Evolutionary conservation across 2,329 filamentous ascomycete genomes (phyloP).

Genomic region (Graphilbum fragrans): DNA sequence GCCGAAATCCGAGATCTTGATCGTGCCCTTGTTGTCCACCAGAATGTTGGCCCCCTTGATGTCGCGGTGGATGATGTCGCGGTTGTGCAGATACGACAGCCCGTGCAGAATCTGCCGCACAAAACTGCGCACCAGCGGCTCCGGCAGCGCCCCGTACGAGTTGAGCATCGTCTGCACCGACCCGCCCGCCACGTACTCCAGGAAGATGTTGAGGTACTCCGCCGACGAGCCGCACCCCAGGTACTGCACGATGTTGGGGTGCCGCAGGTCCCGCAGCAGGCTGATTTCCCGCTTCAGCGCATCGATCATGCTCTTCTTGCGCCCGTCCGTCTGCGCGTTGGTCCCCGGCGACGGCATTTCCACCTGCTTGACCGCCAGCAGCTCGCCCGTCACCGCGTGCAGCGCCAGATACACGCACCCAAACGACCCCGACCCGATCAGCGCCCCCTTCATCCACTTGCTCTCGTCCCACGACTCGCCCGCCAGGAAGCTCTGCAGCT

Average conservation of each 20-base stretch:
- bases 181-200: constrained; percentile 95
- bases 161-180: constrained; percentile 98
- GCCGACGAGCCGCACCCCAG: constrained; percentile 87
- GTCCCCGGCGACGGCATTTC: constrained; percentile 71
- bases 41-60: constrained; percentile 99
- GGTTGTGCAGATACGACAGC: constrained; percentile 82
- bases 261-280: constrained; percentile 83
- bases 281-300: constrained; percentile 94
- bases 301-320: constrained; percentile 97
- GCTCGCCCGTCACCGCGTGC: constrained; percentile 90
- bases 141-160: constrained; percentile 89
- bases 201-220: constrained; percentile 95
- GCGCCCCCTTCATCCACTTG: constrained; percentile 98
- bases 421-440: constrained; percentile 95
- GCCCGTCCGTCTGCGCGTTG: constrained; percentile 70
- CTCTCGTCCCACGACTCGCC: constrained; percentile 92
- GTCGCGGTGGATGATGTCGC: constrained; percentile 95
- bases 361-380: constrained; percentile 97
- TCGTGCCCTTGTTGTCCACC: constrained; percentile 96
- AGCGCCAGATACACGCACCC: constrained; percentile 91
- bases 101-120: constrained; percentile 91
- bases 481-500: constrained; percentile 78
- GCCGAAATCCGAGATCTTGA: constrained; percentile 98
- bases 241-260: constrained; percentile 97
- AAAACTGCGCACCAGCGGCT: constrained; percentile 90